A percentile compares a stretch with the other conserved stretches of the same genome.
Evolutionary conservation across 441 rosid genomes (phyloP).

Genomic region (Erodium moschatum): DNA sequence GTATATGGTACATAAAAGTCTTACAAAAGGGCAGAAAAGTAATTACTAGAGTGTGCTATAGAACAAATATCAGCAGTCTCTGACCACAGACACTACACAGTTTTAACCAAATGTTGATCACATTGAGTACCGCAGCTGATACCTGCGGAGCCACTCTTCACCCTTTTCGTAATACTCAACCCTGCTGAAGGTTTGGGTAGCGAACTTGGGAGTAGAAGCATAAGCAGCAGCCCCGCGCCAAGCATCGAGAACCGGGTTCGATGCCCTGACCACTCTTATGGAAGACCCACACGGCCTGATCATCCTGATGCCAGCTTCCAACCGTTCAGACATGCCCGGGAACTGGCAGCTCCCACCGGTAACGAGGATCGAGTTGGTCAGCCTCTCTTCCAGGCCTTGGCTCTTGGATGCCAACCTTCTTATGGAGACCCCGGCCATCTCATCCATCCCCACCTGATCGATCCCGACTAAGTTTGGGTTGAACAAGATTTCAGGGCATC

Average conservation of each 20-base stretch:
- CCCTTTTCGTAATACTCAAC: conserved; percentile 75
- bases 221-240: conserved; percentile 83
- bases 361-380: conserved; percentile 65
- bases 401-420: conserved; percentile 45
- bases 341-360: conserved; percentile 72
- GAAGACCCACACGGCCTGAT: conserved; percentile 65
- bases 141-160: conserved; percentile 79
- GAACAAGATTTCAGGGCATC: conserved; percentile 78
- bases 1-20: background rate
- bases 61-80: background rate
- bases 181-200: conserved; percentile 50
- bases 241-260: conserved; percentile 77
- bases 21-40: no score
- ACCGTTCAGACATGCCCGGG: conserved; percentile 59
- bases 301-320: conserved; percentile 72
- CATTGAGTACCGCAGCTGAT: conserved; percentile 48
- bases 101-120: conserved; percentile 16
- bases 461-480: conserved; percentile 69
- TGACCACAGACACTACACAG: background rate
- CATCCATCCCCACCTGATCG: conserved; percentile 78
- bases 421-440: conserved; percentile 69
- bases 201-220: conserved; percentile 53
- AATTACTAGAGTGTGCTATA: no score
- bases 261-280: conserved; percentile 53
- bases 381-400: conserved; percentile 41